Base-by-base conservation (phyloP, 2,329 filamentous ascomycete species). In the Colletotrichum tamarilloi region DNA sequence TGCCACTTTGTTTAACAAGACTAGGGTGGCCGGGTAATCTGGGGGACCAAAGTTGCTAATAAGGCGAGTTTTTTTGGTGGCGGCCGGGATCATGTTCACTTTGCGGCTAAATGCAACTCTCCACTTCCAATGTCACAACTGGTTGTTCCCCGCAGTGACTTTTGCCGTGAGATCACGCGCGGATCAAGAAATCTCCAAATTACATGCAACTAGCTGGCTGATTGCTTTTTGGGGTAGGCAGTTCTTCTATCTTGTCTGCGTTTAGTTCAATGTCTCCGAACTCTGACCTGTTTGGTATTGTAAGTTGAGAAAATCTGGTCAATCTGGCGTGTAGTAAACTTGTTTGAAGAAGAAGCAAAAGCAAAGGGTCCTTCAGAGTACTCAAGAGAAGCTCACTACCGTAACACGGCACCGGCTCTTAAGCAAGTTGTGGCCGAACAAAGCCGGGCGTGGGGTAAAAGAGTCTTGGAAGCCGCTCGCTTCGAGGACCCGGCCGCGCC, bases 51-150 rank as follows among this genome's bases (percentile, higher is more conserved):
- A 46, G 22, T 35, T 26, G 22, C 9, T 57, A 16, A n/a, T 38
- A 49, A 26, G 35, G 8, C 28, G 32, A 14, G 32, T 12, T 35
- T 22, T 65, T 22, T 11, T 49, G 42, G 42, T 22, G 19, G 42
- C 42, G 42, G 42, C 42, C 42, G 42, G 42, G 42, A 49, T 49
- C 19, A 73, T 52, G 28, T 32, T 32, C 42, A 38, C 30, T 62
- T 73, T 53, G 35, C 73, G 73, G 73, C 73, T 74, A 74, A 74
- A 74, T 73, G 38, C 65, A 60, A 46, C 8, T 68, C 69, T 74
- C 73, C 73, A 73, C 69, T 73, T 72, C 42, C 24, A 59, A 59
- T 68, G 35, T 19, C 46, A 68, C 70, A 35, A 53, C 46, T 28
- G 7, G n/a, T 46, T 26, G 9, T 59, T 63, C 69, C 73, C 73